Percentiles rank a stretch among this genome's conserved stretches.
These are phyloP conservation scores for Penicillium alfredii DNA, from an alignment of 495 filamentous ascomycete species.

Conservation along the genomic window DNA sequence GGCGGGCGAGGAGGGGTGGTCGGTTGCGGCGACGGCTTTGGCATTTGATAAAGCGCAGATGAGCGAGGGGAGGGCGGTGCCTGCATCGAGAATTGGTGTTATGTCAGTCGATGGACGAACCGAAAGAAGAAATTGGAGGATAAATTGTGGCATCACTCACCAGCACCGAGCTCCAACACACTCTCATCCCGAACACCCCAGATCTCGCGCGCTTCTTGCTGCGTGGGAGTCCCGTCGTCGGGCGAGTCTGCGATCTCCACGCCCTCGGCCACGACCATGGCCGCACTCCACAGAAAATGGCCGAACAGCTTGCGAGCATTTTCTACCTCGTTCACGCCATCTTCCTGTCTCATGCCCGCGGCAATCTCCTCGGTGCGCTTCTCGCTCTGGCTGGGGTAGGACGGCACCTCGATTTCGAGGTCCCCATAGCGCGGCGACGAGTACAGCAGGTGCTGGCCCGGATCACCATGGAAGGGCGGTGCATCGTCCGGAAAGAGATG, in stretches of 20 bases:
- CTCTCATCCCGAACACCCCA: constrained; percentile 49
- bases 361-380: constrained; percentile 16
- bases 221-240: neutral
- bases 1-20: constrained; percentile 67
- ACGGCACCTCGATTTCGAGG: constrained; percentile 41
- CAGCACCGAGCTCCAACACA: constrained; percentile 57
- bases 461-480: constrained; percentile 68
- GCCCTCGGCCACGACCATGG: constrained; percentile 62
- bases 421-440: constrained; percentile 52
- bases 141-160: constrained; percentile 43
- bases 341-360: constrained; percentile 14
- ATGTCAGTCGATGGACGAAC: constrained; percentile 1
- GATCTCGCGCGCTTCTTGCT: constrained; percentile 14
- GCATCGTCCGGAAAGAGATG: constrained; percentile 74
- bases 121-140: neutral
- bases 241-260: constrained; percentile 43
- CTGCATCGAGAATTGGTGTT: constrained; percentile 30
- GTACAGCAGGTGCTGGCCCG: constrained; percentile 61
- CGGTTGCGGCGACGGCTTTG: constrained; percentile 57
- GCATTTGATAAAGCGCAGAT: constrained; percentile 61
- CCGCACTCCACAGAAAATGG: constrained; percentile 86
- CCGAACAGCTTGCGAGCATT: constrained; percentile 62
- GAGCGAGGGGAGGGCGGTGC: constrained; percentile 69
- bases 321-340: constrained; percentile 33
- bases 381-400: constrained; percentile 28